These are phyloP conservation scores for Colletotrichum sp. DNA, from an alignment of 2,329 filamentous ascomycete genomes.

Conservation along the genomic window DNA sequence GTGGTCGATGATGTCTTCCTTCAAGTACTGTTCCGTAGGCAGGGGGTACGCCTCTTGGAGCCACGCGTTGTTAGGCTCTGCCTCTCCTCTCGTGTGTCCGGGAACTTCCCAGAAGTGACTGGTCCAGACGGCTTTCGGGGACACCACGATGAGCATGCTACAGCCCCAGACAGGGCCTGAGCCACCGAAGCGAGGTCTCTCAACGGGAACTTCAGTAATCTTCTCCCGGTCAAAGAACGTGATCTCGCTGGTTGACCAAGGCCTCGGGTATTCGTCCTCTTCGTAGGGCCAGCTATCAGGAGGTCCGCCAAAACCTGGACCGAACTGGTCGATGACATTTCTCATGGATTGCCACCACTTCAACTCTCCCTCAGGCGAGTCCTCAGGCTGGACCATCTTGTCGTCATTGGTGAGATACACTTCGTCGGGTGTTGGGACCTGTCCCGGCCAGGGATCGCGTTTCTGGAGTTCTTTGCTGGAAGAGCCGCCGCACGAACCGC, in stretches of 20 bases:
- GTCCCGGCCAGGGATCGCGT: background rate
- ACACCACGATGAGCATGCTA: constrained; percentile 6
- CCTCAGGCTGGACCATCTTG: background rate
- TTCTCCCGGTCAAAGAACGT: background rate
- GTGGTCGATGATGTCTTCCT: background rate
- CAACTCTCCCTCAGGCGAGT: background rate
- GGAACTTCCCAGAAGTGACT: constrained; percentile 23
- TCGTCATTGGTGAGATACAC: background rate
- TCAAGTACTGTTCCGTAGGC: background rate
- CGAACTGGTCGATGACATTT: background rate
- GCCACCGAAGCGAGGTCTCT: constrained; percentile 10
- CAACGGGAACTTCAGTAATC: background rate
- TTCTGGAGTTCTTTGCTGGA: background rate
- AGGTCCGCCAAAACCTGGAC: background rate
- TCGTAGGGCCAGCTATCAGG: background rate
- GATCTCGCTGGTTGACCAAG: constrained; percentile 3
- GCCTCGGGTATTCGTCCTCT: background rate
- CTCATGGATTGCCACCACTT: background rate
- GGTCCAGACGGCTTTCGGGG: constrained; percentile 12
- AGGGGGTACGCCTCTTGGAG: background rate
- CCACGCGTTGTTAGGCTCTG: background rate
- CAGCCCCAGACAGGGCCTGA: constrained; percentile 22
- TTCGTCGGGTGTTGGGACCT: background rate
- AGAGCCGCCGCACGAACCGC: background rate
- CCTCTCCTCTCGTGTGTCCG: background rate